Evolutionary conservation across 257 asterid genomes (phyloP).

Genomic region (Rhazya stricta): DNA sequence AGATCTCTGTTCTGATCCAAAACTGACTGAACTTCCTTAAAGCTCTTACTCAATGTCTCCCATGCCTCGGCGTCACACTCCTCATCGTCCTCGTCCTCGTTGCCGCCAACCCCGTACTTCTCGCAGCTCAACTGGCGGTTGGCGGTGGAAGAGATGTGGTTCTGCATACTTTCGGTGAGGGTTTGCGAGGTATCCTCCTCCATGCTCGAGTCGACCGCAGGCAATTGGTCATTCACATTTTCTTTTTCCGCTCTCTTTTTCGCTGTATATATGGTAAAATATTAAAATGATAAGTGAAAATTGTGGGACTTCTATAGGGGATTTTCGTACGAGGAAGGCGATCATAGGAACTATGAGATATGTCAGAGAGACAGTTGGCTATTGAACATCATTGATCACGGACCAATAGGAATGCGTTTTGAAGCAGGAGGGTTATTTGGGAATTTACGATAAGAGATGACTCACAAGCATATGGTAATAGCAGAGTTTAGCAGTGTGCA

Average conservation of each 20-base stretch:
- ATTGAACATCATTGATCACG: not conserved
- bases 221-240: not conserved
- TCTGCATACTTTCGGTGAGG: constrained; percentile 7
- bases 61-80: constrained; percentile 42
- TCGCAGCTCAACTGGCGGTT: not conserved
- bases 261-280: not conserved
- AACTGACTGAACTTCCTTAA: constrained; percentile 52
- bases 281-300: not conserved
- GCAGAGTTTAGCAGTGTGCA: too few species aligned
- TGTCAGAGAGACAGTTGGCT: not conserved
- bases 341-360: not conserved
- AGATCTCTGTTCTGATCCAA: constrained; percentile 55
- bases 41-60: constrained; percentile 45
- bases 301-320: not conserved
- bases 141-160: constrained; percentile 16
- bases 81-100: constrained; percentile 28
- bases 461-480: not conserved
- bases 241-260: not conserved
- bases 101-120: not conserved
- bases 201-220: constrained; percentile 16
- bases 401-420: not conserved
- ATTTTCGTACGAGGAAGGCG: not conserved
- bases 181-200: constrained; percentile 35
- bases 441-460: too few species aligned
- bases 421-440: not conserved